These are phyloP conservation scores for Penicillium waksmanii DNA, from an alignment of 495 filamentous ascomycete genomes.

Conservation along the genomic window DNA sequence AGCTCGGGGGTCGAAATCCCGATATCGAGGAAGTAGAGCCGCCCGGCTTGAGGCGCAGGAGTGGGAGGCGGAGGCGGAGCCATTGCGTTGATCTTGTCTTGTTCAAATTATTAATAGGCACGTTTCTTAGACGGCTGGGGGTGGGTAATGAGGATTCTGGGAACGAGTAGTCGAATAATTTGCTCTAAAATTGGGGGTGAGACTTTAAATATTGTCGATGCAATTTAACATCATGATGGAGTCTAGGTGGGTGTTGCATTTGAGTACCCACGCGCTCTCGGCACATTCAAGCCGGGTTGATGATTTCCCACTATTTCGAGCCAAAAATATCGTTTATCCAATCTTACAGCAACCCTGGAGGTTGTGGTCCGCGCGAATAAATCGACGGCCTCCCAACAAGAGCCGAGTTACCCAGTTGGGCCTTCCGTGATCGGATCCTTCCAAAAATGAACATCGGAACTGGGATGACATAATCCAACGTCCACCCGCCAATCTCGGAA, in stretches of 20 bases:
- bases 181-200: too few species aligned
- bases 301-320: neutral
- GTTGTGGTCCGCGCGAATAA: too few species aligned
- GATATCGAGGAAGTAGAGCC: conserved; percentile 12
- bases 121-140: too few species aligned
- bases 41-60: neutral
- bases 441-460: neutral
- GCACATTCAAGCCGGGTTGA: neutral
- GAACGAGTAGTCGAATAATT: too few species aligned
- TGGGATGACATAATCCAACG: neutral
- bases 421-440: neutral
- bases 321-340: neutral
- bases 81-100: neutral
- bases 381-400: neutral
- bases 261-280: neutral
- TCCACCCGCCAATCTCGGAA: neutral
- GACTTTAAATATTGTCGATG: neutral
- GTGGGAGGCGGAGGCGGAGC: neutral
- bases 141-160: too few species aligned
- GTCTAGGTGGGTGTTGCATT: neutral
- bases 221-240: neutral
- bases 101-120: neutral
- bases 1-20: conserved; percentile 5
- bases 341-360: too few species aligned
- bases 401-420: neutral